Evolutionary conservation across 192 early-diverging fungal genomes (phyloP), one percentile per base, ranked within the genome.

Genomic region (Coemansia biformis): DNA sequence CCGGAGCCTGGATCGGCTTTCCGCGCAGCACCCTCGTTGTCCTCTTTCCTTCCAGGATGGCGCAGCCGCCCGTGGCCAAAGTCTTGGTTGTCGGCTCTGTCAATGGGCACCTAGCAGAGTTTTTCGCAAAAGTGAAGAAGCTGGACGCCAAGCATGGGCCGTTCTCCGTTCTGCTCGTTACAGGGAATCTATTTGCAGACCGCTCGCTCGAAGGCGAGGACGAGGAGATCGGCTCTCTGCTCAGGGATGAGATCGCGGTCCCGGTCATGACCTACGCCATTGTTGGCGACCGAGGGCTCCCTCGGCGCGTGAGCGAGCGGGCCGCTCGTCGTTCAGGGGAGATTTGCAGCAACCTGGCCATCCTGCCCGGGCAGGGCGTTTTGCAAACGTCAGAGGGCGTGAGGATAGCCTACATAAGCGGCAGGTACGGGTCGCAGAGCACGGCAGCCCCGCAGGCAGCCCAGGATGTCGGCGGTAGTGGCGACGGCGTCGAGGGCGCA

Each of bases 111-210:
- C 77, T 91, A 22, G 44, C 57, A 16, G 77, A 78, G 17, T 78
- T 84, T 19, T 87, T 92, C 36, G 44, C 70, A 14, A 92, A 91
- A 57, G 75, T 88, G 50, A 78, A 72, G n/a, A 76, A 80, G 8
- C 81, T 92, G 47, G 78, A 92, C 54, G 46, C 61, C 7, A 93
- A 92, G 59, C 78, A 88, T 50, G 91, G 91, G 0, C 92, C 92
- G 7, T 96, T 96, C 55, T 87, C 90, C 24, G 52, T 91, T 19
- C 60, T 90, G 18, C 74, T 96, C 6, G 82, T 87, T 30, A 76
- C 79, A 0, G 92, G 92, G 14, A 87, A 92, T 66, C 83, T 96
- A 29, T 91, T 92, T 67, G n/a, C n/a, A n/a, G 72, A 63, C 12
- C 52, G 59, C 43, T 53, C 46, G 16, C 13, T 43, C 5, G 61